Evolutionary conservation across 192 early-diverging fungal species (phyloP).

Genomic region (Coemansia biformis): DNA sequence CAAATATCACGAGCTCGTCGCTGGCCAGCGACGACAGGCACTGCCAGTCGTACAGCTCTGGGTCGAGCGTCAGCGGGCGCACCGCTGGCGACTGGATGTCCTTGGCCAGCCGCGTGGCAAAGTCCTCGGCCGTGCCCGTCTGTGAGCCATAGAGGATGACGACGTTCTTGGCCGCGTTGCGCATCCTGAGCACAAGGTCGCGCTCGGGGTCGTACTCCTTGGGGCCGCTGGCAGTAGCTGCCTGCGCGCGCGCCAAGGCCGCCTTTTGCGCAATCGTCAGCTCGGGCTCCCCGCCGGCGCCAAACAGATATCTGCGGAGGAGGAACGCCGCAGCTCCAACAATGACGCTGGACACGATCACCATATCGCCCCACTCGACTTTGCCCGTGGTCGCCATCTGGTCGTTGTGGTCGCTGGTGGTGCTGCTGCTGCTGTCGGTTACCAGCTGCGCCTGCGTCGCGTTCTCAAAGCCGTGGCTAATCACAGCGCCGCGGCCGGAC

Average conservation of each 20-base stretch:
- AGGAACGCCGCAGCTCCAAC: slow-evolving; percentile 46
- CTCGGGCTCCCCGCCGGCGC: slow-evolving; percentile 13
- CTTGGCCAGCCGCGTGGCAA: slow-evolving; percentile 84
- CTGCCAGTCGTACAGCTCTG: slow-evolving; percentile 89
- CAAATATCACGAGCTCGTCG: slow-evolving; percentile 76
- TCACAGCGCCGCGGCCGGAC: no score
- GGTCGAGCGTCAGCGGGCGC: slow-evolving; percentile 72
- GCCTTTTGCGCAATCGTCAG: slow-evolving; percentile 33
- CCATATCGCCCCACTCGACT: slow-evolving; percentile 48
- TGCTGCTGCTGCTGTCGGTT: slow-evolving; percentile 8
- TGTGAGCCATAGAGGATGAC: slow-evolving; percentile 96
- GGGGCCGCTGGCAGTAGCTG: background rate
- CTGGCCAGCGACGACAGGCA: slow-evolving; percentile 62
- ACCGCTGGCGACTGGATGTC: slow-evolving; percentile 65
- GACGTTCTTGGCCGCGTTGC: slow-evolving; percentile 60
- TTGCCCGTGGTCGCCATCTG: slow-evolving; percentile 8
- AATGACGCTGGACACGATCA: slow-evolving; percentile 43
- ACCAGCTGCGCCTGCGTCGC: background rate
- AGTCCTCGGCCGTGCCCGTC: slow-evolving; percentile 98
- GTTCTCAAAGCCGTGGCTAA: no score
- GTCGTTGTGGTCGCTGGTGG: background rate
- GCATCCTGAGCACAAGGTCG: slow-evolving; percentile 52
- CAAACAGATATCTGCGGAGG: slow-evolving; percentile 47
- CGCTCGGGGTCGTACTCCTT: slow-evolving; percentile 29
- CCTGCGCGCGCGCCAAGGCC: slow-evolving; percentile 3